phyloP scores from a whole-genome alignment of 192 early-diverging fungal genomes.

The Entomortierella parvispora region DNA sequence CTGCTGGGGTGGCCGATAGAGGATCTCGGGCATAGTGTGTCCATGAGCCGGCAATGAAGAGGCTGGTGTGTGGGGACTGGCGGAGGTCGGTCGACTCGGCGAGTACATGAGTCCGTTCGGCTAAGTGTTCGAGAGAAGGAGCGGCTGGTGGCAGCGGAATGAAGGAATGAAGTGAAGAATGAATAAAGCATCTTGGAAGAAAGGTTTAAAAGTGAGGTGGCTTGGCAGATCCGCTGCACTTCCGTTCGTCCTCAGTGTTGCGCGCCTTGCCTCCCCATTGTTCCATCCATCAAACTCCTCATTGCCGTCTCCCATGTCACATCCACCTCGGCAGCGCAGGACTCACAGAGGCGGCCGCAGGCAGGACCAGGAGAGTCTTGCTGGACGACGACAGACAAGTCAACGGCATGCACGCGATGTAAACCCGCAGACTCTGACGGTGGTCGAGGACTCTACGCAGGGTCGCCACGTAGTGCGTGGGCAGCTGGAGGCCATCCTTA shows the following conservation, averaged over 20 bases:
- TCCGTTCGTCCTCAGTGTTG: too few species aligned
- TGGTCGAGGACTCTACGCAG: too few species aligned
- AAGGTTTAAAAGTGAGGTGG: too few species aligned
- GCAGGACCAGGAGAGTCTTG: neutral
- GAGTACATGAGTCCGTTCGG: constrained; percentile 32
- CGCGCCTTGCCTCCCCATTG: too few species aligned
- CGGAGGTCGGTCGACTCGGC: constrained; percentile 43
- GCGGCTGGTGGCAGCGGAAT: neutral
- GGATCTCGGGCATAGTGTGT: constrained; percentile 17
- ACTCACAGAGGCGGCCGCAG: constrained; percentile 19
- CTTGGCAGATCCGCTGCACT: too few species aligned
- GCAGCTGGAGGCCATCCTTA: too few species aligned
- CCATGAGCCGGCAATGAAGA: constrained; percentile 25
- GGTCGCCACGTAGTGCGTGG: too few species aligned
- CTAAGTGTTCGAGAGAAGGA: neutral
- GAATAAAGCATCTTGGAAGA: too few species aligned
- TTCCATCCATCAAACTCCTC: too few species aligned
- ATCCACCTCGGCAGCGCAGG: constrained; percentile 10
- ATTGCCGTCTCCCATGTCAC: too few species aligned
- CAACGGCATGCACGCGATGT: neutral
- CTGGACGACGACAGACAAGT: neutral
- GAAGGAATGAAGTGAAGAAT: too few species aligned
- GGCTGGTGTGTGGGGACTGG: constrained; percentile 35
- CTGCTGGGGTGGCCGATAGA: constrained; percentile 2
- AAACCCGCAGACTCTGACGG: too few species aligned